Base-by-base conservation (phyloP, 768 basidiomycete genomes). In the Termitomyces sp. region DNA sequence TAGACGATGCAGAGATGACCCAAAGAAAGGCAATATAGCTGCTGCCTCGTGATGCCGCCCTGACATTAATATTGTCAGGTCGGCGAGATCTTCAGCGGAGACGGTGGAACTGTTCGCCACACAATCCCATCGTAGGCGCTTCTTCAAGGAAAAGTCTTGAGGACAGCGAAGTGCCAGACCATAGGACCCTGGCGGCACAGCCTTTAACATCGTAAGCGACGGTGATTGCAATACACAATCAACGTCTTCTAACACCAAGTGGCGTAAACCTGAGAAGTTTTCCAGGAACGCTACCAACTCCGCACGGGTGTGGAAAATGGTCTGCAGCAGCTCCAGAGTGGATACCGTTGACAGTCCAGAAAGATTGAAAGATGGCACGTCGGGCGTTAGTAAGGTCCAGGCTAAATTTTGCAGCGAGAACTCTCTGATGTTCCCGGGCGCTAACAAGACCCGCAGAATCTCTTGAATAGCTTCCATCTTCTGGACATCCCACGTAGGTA, bases 191-290 rank as follows among this genome's bases (percentile, higher is more conserved):
- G 46, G 34, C 20, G 56, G 60, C 9, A 61, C 20, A 37, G 42
- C 4, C 8, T 26, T 5, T 26, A n/a, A 9, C 34, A 24, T 10
- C 1, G 39, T 20, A 10, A 16, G 18, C 8, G 52, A 5, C 24
- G 8, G 0, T 16, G 51, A 18, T 16, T 46, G 26, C 36, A n/a
- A 26, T n/a, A 12, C 32, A 20, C 47, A 50, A 14, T 52, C 49
- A 13, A 57, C 53, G 36, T 57, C 56, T 27, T 60, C 40, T 14
- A 57, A 42, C 24, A 60, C 59, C 32, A 63, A 53, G 37, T 55
- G 59, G 20, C 42, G 50, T 22, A 65, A 39, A 4, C 57, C 12
- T 22, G 40, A 34, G 22, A 55, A 58, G 9, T 64, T 55, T 7
- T 44, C 43, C 4, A 58, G n/a, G 14, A 61, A 46, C 44, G 46